Evolutionary conservation across 2,329 filamentous ascomycete species (phyloP).

Genomic region (Cercospora zeina): DNA sequence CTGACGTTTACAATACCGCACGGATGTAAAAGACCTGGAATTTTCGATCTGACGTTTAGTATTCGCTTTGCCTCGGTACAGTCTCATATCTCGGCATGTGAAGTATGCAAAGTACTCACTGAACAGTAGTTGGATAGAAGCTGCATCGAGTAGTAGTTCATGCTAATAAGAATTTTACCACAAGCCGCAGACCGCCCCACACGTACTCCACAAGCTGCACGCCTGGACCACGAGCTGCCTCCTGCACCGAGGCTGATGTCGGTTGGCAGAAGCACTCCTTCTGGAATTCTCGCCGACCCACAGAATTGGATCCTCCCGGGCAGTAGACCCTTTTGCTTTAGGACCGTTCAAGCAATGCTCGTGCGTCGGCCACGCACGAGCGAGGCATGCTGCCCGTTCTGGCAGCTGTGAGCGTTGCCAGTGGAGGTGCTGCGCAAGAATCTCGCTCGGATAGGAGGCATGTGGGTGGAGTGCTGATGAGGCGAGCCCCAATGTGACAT

Average conservation of each 20-base stretch:
- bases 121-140: background rate
- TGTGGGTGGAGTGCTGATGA: constrained; percentile 4
- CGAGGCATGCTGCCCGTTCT: constrained; percentile 14
- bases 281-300: constrained; percentile 17
- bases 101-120: background rate
- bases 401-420: constrained; percentile 3
- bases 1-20: background rate
- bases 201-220: constrained; percentile 13
- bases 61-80: background rate
- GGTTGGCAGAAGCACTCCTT: constrained; percentile 19
- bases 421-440: constrained; percentile 10
- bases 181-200: constrained; percentile 7
- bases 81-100: background rate
- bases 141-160: background rate
- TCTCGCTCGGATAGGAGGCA: constrained; percentile 3
- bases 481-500: constrained; percentile 1
- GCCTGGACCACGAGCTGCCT: background rate
- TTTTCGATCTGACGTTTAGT: background rate
- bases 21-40: background rate
- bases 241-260: constrained; percentile 15
- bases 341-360: background rate
- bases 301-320: background rate
- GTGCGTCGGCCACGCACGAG: constrained; percentile 1
- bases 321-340: background rate
- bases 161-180: constrained; percentile 19